Evolutionary conservation across 108 stramenopile species (phyloP), one percentile per base, ranked within the genome.

Genomic region (Parmales sp.): DNA sequence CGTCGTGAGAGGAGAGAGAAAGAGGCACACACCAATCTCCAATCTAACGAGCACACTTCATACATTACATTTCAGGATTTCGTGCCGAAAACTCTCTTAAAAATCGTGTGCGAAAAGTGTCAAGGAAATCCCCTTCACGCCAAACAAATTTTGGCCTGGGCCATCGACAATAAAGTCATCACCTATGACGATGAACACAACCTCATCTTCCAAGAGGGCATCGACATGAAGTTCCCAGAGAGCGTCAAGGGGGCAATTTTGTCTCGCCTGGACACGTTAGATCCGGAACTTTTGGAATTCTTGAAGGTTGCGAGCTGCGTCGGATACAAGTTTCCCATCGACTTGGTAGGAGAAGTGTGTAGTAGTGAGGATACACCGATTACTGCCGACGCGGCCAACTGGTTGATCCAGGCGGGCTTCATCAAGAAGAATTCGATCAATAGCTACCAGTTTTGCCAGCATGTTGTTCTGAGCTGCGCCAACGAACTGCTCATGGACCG

Each of bases 281-380:
- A 31, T 29, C 36, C 29, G 31, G 54, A 60, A 28, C 67, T 80
- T 5, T 74, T 76, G 75, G 80, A 80, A 69, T 66, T 74, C 7
- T 41, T 80, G 45, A 80, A 80, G 63, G 76, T 80, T 38, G 80
- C 80, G 13, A 77, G 80, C 46, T 77, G 76, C 48, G 77, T 80
- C 51, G 80, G 80, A 4, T 80, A 77, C 54, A 69, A 64, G 41
- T 80, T 80, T 60, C 76, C 77, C 63, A 74, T 69, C 20, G 74
- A 80, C 22, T 36, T 80, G 16, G 31, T 60, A 13, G 29, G n/a
- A 4, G 16, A 60, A 5, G 31, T 20, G n/a, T n/a, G n/a, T n/a
- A n/a, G n/a, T n/a, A n/a, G n/a, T n/a, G n/a, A n/a, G n/a, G n/a
- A n/a, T n/a, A n/a, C n/a, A n/a, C n/a, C n/a, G n/a, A 60, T 60